Evolutionary conservation across 2,329 filamentous ascomycete species (phyloP).

Genomic region (Chrysosporium keratinophilum): DNA sequence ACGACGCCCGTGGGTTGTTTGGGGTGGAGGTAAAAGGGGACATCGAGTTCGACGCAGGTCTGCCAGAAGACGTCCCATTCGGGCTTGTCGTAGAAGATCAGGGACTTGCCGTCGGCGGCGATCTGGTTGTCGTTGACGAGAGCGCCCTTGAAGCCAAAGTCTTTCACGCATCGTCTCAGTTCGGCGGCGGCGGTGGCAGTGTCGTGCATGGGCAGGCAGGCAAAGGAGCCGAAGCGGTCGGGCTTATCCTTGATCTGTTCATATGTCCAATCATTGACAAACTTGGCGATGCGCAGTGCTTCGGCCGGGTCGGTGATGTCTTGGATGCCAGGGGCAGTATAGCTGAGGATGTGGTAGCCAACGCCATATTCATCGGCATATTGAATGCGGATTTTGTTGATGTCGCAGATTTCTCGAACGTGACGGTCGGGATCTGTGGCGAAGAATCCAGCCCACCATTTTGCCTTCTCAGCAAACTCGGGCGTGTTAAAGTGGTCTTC

Average conservation of each 20-base stretch:
- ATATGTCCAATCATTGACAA: conserved; percentile 41
- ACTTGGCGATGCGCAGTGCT: conserved; percentile 36
- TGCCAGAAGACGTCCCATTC: conserved; percentile 53
- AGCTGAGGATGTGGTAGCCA: conserved; percentile 40
- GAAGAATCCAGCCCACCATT: conserved; percentile 53
- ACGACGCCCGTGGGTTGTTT: conserved; percentile 47
- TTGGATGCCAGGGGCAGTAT: conserved; percentile 41
- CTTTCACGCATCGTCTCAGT: conserved; percentile 41
- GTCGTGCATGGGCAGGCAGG: conserved; percentile 35
- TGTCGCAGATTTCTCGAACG: conserved; percentile 45
- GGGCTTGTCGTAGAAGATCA: conserved; percentile 54
- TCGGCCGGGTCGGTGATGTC: conserved; percentile 38
- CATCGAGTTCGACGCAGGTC: conserved; percentile 48
- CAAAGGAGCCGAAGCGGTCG: conserved; percentile 39
- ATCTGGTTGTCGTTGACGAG: conserved; percentile 54
- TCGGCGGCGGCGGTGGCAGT: conserved; percentile 32
- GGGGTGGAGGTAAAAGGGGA: conserved; percentile 56
- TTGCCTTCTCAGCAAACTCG: conserved; percentile 47
- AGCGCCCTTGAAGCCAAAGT: conserved; percentile 53
- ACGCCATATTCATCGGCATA: conserved; percentile 39
- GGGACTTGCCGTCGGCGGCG: conserved; percentile 47
- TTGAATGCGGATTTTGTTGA: conserved; percentile 36
- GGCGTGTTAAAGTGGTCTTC: conserved; percentile 55
- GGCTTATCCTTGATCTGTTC: conserved; percentile 34
- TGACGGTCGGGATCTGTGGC: conserved; percentile 50